A percentile compares a stretch with the other conserved stretches of the same genome.
Conservation (phyloP, 2,329 filamentous ascomycete genomes). For the Neofusicoccum cordaticola region DNA sequence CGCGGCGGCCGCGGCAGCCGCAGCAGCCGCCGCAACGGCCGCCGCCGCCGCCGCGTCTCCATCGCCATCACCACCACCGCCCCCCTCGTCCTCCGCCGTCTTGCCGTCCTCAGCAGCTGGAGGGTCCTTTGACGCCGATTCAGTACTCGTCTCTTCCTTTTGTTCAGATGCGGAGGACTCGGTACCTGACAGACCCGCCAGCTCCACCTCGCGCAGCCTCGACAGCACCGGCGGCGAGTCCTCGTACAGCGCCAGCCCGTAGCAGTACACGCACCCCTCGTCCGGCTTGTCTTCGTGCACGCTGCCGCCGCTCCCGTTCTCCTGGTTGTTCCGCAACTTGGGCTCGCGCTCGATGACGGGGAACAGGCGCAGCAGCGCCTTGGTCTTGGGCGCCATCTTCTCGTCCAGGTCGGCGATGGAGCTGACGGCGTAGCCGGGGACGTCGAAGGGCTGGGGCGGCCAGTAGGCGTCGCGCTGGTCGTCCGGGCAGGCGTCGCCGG, state of each 20-base stretch:
- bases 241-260: conserved; percentile 50
- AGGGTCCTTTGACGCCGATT: conserved; percentile 11
- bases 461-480: conserved; percentile 36
- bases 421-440: conserved; percentile 24
- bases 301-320: conserved; percentile 27
- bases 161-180: not conserved
- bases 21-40: not conserved
- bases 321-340: conserved; percentile 33
- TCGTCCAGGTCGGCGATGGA: conserved; percentile 26
- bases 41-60: no score
- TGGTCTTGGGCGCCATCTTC: conserved; percentile 25
- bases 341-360: conserved; percentile 53
- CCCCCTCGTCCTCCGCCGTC: not conserved
- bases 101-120: not conserved
- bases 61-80: not conserved
- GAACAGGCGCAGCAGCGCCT: conserved; percentile 51
- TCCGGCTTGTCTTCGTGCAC: conserved; percentile 44
- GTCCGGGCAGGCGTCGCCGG: conserved; percentile 26
- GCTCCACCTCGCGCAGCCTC: conserved; percentile 5
- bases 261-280: conserved; percentile 49
- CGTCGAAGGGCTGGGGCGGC: conserved; percentile 34
- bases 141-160: conserved; percentile 12
- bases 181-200: conserved; percentile 6
- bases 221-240: conserved; percentile 32
- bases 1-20: not conserved